Base-by-base conservation (phyloP, 2,329 filamentous ascomycete genomes). In the Fonsecaea pedrosoi region DNA sequence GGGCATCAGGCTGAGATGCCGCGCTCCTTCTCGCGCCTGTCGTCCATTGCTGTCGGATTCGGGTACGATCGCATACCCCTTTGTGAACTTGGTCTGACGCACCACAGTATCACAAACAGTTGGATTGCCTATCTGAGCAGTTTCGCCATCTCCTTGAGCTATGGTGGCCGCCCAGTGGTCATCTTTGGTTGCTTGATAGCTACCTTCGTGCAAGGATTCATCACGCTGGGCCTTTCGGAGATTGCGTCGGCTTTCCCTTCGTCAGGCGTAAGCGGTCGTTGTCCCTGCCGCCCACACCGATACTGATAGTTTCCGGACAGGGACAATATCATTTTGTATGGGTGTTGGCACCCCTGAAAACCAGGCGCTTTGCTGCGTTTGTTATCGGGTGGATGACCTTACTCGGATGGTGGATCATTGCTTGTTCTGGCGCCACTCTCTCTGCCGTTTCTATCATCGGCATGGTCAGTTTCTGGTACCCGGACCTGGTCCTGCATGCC, bases 81-180 rank as follows among this genome's bases (percentile, higher is more conserved):
- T 25, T 25, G 25, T 25, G 25, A 25, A 25, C 25, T 25, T 25
- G 25, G 25, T 25, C 25, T 25, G 25, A 25, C 25, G 25, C 25
- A 25, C 25, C 25, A 25, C 25, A 73, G 67, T 45, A 76, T 77
- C 54, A 76, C 75, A 7, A 78, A 78, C 61, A 75, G 74, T 8
- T 78, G 76, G 76, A 59, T 76, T 10, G 75, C 71, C 3, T 77
- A 76, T 57, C 66, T 71, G 15, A 71, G 70, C 6, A 71, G 64
- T 15, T 69, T 75, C 30, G 62, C 67, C 7, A 69, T 67, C 10
- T 68, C 70, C 35, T 60, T 77, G 3, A 25, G 68, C 8, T 66
- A 70, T 42, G 76, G 75, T 5, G 75, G 75, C n/a, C 67, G 72
- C 6, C 70, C 72, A 38, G 68, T 60, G 4, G 69, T 75, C 12